Conservation (phyloP, 495 filamentous ascomycete genomes). For the Hapsidospora chrysogenum region DNA sequence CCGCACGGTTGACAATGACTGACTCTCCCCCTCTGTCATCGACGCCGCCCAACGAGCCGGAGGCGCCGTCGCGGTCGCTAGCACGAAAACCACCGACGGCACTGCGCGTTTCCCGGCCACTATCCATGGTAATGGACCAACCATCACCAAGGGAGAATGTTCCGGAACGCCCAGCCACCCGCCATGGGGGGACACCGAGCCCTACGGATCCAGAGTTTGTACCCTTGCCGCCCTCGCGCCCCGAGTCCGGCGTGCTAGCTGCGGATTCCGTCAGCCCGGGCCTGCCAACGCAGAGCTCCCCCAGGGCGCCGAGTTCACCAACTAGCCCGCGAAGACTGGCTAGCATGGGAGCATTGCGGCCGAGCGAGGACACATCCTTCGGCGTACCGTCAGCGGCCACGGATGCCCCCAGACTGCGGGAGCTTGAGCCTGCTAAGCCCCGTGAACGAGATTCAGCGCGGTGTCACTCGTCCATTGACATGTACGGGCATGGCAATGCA, state of each 20-base stretch:
- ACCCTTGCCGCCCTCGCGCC: too few relatives aligned
- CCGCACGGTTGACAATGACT: not conserved
- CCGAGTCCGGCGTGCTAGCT: too few relatives aligned
- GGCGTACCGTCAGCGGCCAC: not conserved
- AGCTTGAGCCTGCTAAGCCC: too few relatives aligned
- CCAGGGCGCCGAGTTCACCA: not conserved
- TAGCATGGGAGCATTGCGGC: not conserved
- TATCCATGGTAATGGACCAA: constrained; percentile 32
- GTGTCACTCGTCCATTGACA: not conserved
- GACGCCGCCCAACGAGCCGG: constrained; percentile 7
- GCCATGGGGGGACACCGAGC: not conserved
- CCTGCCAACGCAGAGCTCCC: not conserved
- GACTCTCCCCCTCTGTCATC: constrained; percentile 2
- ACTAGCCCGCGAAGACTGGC: not conserved
- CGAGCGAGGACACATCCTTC: not conserved
- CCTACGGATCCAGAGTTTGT: not conserved
- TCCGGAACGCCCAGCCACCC: constrained; percentile 1
- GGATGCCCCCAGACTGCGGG: not conserved
- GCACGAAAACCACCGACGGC: constrained; percentile 25
- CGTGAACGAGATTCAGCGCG: not conserved
- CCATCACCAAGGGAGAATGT: constrained; percentile 16
- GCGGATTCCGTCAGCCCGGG: too few relatives aligned
- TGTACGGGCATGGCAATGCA: not conserved
- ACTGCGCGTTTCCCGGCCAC: constrained; percentile 22
- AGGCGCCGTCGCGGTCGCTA: constrained; percentile 6